Conservation (phyloP, 1,284 basidiomycete species). For the Trichosporon inkin region DNA sequence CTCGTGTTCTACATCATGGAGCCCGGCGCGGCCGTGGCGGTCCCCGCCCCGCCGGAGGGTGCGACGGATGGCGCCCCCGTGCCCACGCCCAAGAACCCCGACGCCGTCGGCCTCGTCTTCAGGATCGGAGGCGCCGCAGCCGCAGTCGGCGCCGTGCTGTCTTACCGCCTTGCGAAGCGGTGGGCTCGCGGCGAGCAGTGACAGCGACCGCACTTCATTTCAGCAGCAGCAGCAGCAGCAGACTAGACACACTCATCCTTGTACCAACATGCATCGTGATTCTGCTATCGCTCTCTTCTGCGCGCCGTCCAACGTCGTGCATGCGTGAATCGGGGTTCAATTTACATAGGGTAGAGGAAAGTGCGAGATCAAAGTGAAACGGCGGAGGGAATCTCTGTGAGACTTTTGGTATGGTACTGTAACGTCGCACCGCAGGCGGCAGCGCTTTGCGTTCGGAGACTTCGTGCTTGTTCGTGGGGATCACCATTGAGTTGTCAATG, state of each 20-base stretch:
- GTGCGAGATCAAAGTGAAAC: background rate
- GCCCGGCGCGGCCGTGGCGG: slow-evolving; percentile 23
- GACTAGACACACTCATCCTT: slow-evolving; percentile 1
- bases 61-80: background rate
- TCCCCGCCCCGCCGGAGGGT: background rate
- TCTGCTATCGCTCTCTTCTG: background rate
- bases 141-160: slow-evolving; percentile 18
- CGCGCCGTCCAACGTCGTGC: slow-evolving; percentile 6
- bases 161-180: slow-evolving; percentile 17
- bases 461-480: background rate
- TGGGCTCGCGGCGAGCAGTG: slow-evolving; percentile 14
- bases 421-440: background rate
- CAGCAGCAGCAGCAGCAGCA: background rate
- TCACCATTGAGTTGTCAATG: background rate
- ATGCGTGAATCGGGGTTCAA: slow-evolving; percentile 5
- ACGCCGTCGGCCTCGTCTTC: slow-evolving; percentile 21
- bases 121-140: slow-evolving; percentile 21
- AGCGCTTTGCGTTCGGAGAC: background rate
- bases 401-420: background rate
- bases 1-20: slow-evolving; percentile 54
- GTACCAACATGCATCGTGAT: slow-evolving; percentile 3
- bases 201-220: background rate
- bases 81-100: background rate
- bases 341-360: background rate
- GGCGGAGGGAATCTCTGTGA: background rate